Evolutionary conservation across 208 protist genomes (phyloP).

Genomic region (Wallacemonas sp.): DNA sequence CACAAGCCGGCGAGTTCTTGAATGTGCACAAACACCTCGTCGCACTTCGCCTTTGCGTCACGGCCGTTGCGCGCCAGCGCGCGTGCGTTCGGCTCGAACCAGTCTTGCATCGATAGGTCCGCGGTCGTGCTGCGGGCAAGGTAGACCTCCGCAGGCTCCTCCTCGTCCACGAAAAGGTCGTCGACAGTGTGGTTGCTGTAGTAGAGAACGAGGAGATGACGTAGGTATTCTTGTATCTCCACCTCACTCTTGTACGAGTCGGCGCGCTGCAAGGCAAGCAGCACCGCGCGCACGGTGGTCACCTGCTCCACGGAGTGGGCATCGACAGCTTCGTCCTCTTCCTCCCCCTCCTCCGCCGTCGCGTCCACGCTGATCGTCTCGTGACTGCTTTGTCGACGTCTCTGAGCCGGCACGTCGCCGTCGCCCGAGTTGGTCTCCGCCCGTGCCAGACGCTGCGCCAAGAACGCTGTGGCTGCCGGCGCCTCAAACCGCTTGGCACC

Average conservation of each 20-base stretch:
- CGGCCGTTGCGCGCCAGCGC: background rate
- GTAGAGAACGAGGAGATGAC: constrained; percentile 44
- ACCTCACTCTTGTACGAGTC: constrained; percentile 27
- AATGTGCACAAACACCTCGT: constrained; percentile 24
- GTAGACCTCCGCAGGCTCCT: constrained; percentile 20
- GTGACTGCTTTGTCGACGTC: no score
- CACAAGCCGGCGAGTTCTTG: constrained; percentile 42
- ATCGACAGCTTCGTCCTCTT: background rate
- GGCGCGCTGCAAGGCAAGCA: constrained; percentile 24
- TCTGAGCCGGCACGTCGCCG: no score
- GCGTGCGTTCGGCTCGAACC: constrained; percentile 11
- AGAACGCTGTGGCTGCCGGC: constrained; percentile 9
- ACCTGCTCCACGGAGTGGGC: no score
- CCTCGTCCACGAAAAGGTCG: constrained; percentile 17
- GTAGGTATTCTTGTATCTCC: constrained; percentile 42
- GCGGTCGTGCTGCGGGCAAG: constrained; percentile 13
- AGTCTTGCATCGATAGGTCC: constrained; percentile 20
- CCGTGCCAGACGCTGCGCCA: constrained; percentile 9
- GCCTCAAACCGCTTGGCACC: constrained; percentile 21
- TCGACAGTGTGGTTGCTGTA: constrained; percentile 19
- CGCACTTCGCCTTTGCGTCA: constrained; percentile 16
- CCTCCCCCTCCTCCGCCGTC: background rate
- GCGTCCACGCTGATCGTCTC: background rate
- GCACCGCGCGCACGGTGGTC: constrained; percentile 32
- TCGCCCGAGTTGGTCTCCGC: background rate